Evolutionary conservation across 306 rosid genomes (phyloP), one percentile per base, ranked within the genome.

Genomic region (Myrica gale): DNA sequence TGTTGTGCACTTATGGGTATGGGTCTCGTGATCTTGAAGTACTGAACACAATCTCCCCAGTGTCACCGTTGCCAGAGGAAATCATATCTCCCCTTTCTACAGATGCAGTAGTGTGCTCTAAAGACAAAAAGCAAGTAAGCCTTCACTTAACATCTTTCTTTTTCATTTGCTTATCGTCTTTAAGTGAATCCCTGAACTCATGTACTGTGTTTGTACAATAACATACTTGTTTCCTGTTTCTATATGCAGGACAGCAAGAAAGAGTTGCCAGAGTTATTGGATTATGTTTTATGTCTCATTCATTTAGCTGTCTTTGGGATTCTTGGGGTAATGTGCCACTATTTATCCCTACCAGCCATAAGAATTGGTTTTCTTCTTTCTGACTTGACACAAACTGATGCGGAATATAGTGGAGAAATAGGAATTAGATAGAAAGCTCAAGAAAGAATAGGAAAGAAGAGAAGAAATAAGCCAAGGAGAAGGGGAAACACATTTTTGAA

Each of bases 271-370:
- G 83, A 78, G 56, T 37, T 62, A 74, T 41, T 85, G 81, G 91
- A 80, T 42, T 83, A 87, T 58, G 61, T 76, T 76, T 80, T 82
- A 48, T 83, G 87, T 76, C 88, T 87, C 62, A 67, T 60, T 73
- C 87, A 83, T 78, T 78, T 87, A 52, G 91, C 89, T n/a, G 76
- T 85, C 62, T 88, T 88, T 76, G 91, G 91, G 19, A 88, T 88
- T 83, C 83, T 88, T 68, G 87, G 89, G 87, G 91, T 85, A 83
- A 69, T 57, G 46, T 53, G 5, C 69, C 65, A 19, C 43, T 32
- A 6, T 61, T 71, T 21, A 20, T 46, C 16, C 19, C 60, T 44
- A 44, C 16, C 13, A 65, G 21, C 15, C 1, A 65, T 37, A 13
- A 65, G 48, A 41, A 4, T 65, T 42, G 32, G 32, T 41, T 9